Evolutionary conservation across 768 basidiomycete species (phyloP).

Genomic region (Flagelloscypha sp.): DNA sequence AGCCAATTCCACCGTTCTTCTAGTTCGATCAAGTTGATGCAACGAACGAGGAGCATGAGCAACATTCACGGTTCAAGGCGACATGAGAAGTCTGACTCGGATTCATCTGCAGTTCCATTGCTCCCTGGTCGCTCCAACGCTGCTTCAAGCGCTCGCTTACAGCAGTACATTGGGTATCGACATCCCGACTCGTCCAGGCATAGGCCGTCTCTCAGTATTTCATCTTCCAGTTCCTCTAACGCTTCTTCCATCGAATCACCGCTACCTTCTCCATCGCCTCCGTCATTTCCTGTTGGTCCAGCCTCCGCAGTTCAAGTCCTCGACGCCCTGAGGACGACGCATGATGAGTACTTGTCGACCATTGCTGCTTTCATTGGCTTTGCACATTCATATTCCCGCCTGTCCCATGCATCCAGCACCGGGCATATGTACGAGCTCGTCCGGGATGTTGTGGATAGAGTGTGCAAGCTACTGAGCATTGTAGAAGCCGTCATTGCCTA

Average conservation of each 20-base stretch:
- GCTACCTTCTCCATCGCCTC: constrained; percentile 33
- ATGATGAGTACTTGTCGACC: constrained; percentile 86
- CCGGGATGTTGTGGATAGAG: constrained; percentile 89
- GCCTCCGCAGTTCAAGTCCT: constrained; percentile 61
- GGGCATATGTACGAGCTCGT: constrained; percentile 93
- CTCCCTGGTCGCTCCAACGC: constrained; percentile 22
- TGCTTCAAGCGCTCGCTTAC: too few species aligned
- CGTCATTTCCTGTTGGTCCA: constrained; percentile 64
- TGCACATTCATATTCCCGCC: constrained; percentile 85
- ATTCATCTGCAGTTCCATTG: constrained; percentile 26
- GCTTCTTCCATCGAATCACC: constrained; percentile 55
- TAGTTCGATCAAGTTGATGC: too few species aligned
- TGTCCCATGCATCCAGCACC: constrained; percentile 87
- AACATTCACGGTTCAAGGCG: too few species aligned
- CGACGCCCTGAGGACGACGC: constrained; percentile 72
- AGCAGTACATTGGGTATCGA: too few species aligned
- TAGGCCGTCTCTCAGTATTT: constrained; percentile 60
- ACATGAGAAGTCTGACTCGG: too few species aligned
- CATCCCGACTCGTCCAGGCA: too few species aligned
- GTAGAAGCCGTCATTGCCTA: constrained; percentile 84
- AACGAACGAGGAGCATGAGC: too few species aligned
- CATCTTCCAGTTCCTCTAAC: constrained; percentile 58
- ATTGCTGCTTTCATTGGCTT: constrained; percentile 98
- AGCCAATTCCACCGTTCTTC: too few species aligned
- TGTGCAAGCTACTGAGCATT: constrained; percentile 83